Conservation (phyloP, 371 early-diverging fungal genomes). For the Capillidium heterosporum region DNA sequence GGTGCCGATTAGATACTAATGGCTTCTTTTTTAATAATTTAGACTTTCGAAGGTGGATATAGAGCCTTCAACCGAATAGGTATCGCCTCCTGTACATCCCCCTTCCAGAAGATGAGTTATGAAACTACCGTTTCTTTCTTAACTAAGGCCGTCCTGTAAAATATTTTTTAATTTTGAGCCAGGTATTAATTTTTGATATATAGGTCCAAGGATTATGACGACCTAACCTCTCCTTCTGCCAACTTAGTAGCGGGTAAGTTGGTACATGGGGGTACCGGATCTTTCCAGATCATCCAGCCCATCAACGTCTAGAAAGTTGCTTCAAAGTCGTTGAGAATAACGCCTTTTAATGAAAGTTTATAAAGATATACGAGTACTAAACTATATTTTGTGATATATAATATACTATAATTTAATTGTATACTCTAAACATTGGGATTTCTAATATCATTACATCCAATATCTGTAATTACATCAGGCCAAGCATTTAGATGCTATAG, state of each 20-base stretch:
- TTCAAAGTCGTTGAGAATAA: too few species aligned
- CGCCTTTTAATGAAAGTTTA: too few species aligned
- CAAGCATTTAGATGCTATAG: too few species aligned
- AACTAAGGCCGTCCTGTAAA: constrained; percentile 69
- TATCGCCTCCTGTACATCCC: constrained; percentile 77
- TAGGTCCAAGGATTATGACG: constrained; percentile 71
- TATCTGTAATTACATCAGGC: too few species aligned
- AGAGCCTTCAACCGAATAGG: constrained; percentile 93
- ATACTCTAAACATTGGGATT: too few species aligned
- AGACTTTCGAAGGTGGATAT: constrained; percentile 94
- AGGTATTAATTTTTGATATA: not conserved
- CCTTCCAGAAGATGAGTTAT: constrained; percentile 94
- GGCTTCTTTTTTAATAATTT: not conserved
- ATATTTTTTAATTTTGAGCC: constrained; percentile 3
- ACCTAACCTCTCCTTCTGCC: constrained; percentile 74
- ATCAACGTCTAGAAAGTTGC: too few species aligned
- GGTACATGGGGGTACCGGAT: constrained; percentile 86
- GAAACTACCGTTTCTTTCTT: constrained; percentile 92
- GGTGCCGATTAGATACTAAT: too few species aligned
- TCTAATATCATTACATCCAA: too few species aligned
- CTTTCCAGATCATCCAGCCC: constrained; percentile 71
- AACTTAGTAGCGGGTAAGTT: constrained; percentile 88
- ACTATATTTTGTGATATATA: too few species aligned
- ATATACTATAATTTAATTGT: too few species aligned
- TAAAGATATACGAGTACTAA: too few species aligned